Conservation (phyloP, 2,329 filamentous ascomycete genomes). For the Calonectria naviculata region DNA sequence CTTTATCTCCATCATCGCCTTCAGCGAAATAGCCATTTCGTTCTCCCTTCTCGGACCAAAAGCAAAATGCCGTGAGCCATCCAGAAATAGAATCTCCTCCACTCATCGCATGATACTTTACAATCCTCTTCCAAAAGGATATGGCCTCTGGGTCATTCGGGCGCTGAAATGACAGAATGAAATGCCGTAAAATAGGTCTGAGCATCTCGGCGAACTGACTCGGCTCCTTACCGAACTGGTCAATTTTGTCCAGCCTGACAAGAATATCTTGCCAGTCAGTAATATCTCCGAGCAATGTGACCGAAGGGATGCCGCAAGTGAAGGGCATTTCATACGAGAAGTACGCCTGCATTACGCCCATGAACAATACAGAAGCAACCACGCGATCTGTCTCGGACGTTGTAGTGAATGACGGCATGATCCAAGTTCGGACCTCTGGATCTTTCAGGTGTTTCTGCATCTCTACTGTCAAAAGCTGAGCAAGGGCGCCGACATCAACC, state of each 20-base stretch:
- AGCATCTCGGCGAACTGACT: slow-evolving; percentile 47
- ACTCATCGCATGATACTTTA: not conserved
- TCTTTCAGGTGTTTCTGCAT: slow-evolving; percentile 56
- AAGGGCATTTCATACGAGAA: slow-evolving; percentile 43
- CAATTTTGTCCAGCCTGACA: slow-evolving; percentile 49
- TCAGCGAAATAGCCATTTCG: too few relatives aligned
- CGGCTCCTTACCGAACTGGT: slow-evolving; percentile 49
- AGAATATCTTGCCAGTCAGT: slow-evolving; percentile 55
- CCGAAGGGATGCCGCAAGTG: slow-evolving; percentile 63
- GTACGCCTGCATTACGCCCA: slow-evolving; percentile 62
- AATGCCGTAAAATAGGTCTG: slow-evolving; percentile 48
- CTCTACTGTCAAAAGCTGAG: slow-evolving; percentile 49
- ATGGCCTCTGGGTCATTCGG: slow-evolving; percentile 36
- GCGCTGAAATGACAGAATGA: slow-evolving; percentile 50
- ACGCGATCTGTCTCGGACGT: slow-evolving; percentile 56
- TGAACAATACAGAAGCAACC: slow-evolving; percentile 59
- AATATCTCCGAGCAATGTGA: slow-evolving; percentile 60
- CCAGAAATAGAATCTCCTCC: slow-evolving; percentile 1
- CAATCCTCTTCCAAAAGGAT: slow-evolving; percentile 50
- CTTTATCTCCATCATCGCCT: too few relatives aligned
- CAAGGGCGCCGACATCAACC: slow-evolving; percentile 37
- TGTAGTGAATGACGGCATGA: slow-evolving; percentile 64
- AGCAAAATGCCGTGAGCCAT: slow-evolving; percentile 32
- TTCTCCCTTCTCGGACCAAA: slow-evolving; percentile 23
- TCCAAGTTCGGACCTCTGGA: slow-evolving; percentile 54